A percentile compares a stretch with the other conserved stretches of the same genome.
phyloP scores from a whole-genome alignment of 441 rosid genomes.

The Breynia disticha region DNA sequence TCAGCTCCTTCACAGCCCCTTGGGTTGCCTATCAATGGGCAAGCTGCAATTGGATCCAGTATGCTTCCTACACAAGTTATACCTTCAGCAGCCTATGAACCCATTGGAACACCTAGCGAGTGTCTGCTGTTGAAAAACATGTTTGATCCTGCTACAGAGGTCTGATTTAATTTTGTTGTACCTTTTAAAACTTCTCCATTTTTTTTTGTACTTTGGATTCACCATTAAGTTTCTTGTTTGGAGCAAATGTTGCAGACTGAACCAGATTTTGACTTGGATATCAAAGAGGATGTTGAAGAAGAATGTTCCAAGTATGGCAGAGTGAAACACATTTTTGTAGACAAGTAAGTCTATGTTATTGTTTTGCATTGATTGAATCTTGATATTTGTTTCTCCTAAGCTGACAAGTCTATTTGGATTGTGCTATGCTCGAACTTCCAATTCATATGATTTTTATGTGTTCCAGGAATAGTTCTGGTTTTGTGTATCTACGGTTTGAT shows the following conservation, averaged over 20 bases:
- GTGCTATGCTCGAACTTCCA: background rate
- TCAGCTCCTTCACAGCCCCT: constrained; percentile 38
- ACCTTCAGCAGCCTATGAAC: constrained; percentile 40
- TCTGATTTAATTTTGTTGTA: constrained; percentile 13
- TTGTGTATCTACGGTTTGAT: constrained; percentile 60
- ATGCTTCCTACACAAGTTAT: constrained; percentile 40
- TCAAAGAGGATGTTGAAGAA: constrained; percentile 63
- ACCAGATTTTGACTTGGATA: constrained; percentile 71
- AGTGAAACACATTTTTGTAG: constrained; percentile 63
- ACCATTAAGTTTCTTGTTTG: background rate
- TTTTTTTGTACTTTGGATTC: background rate
- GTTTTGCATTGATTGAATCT: background rate
- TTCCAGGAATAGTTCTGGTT: constrained; percentile 63
- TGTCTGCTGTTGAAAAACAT: constrained; percentile 78
- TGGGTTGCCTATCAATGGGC: constrained; percentile 41
- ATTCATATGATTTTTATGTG: background rate
- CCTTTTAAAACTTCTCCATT: background rate
- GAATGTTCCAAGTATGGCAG: constrained; percentile 79
- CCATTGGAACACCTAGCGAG: constrained; percentile 68
- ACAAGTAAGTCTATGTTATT: constrained; percentile 46
- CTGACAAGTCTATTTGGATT: background rate
- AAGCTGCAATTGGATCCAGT: constrained; percentile 38
- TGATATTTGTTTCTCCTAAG: background rate
- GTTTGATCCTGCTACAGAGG: constrained; percentile 92
- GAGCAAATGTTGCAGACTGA: constrained; percentile 46